A percentile compares a stretch with the other conserved stretches of the same genome.
Conservation (phyloP, 1,284 basidiomycete species). For the Paramarasmius palmivorus region DNA sequence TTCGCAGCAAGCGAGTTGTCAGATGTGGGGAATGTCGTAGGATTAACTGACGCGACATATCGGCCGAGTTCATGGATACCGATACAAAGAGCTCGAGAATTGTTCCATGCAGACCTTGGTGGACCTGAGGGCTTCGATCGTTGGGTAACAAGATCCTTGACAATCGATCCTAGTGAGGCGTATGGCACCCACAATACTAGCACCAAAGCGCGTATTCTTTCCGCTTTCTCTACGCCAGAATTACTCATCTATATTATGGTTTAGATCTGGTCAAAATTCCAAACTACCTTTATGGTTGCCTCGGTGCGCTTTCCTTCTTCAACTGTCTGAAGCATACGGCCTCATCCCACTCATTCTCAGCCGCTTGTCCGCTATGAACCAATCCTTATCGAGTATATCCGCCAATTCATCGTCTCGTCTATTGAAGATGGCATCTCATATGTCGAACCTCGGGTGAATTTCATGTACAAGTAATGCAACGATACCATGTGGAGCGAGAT, state of each 20-base stretch:
- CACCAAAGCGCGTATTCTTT: slow-evolving; percentile 45
- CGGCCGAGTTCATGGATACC: slow-evolving; percentile 51
- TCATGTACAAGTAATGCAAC: slow-evolving; percentile 49
- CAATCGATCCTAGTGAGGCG: slow-evolving; percentile 67
- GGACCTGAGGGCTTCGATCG: slow-evolving; percentile 65
- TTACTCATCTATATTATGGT: not conserved
- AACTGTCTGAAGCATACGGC: not conserved
- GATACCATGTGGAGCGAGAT: not conserved
- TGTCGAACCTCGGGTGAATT: slow-evolving; percentile 71
- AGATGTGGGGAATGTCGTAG: slow-evolving; percentile 22
- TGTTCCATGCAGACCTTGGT: slow-evolving; percentile 51
- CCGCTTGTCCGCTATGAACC: slow-evolving; percentile 56
- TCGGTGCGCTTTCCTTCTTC: slow-evolving; percentile 34
- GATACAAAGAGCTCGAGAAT: slow-evolving; percentile 50
- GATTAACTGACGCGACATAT: slow-evolving; percentile 49
- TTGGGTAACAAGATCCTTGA: slow-evolving; percentile 60
- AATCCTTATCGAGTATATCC: slow-evolving; percentile 57
- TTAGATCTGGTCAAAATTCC: slow-evolving; percentile 75
- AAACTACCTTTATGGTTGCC: slow-evolving; percentile 49
- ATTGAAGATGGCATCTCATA: slow-evolving; percentile 77
- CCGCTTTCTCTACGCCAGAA: not conserved
- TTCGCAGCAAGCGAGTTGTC: slow-evolving; percentile 36
- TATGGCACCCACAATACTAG: slow-evolving; percentile 71
- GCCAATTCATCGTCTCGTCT: slow-evolving; percentile 61
- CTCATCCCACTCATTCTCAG: slow-evolving; percentile 28